A percentile compares a stretch with the other conserved stretches of the same genome.
phyloP scores from a whole-genome alignment of 768 basidiomycete species.

The Boletus patriciae region DNA sequence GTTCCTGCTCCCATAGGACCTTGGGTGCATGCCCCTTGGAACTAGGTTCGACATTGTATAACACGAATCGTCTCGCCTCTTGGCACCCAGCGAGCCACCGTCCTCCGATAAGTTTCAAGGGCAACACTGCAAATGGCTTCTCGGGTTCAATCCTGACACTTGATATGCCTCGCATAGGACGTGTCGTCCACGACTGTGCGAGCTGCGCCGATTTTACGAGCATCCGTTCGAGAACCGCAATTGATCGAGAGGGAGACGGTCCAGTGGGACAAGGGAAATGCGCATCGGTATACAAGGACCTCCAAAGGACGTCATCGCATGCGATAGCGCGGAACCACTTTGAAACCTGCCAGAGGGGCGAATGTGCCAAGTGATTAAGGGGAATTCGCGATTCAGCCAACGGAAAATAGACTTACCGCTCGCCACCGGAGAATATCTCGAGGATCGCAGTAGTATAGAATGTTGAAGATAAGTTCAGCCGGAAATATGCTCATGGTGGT shows the following conservation, averaged over 20 bases:
- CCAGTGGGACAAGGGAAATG: neutral
- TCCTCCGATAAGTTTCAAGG: too few relatives aligned
- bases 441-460: neutral
- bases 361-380: too few relatives aligned
- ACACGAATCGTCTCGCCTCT: neutral
- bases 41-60: neutral
- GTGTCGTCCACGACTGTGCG: conserved; percentile 5
- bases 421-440: conserved; percentile 2
- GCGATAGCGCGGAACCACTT: neutral
- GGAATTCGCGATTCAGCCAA: too few relatives aligned
- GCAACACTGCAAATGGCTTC: too few relatives aligned
- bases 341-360: too few relatives aligned
- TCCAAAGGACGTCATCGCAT: neutral
- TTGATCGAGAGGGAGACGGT: neutral
- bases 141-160: neutral
- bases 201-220: conserved; percentile 1
- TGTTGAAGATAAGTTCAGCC: neutral
- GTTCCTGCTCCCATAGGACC: too few relatives aligned
- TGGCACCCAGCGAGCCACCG: neutral
- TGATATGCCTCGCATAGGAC: neutral
- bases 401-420: neutral
- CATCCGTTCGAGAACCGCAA: neutral
- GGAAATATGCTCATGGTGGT: neutral
- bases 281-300: neutral
- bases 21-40: too few relatives aligned